Evolutionary conservation across 345 rosid species (phyloP).

Genomic region (Aethionema arabicum): DNA sequence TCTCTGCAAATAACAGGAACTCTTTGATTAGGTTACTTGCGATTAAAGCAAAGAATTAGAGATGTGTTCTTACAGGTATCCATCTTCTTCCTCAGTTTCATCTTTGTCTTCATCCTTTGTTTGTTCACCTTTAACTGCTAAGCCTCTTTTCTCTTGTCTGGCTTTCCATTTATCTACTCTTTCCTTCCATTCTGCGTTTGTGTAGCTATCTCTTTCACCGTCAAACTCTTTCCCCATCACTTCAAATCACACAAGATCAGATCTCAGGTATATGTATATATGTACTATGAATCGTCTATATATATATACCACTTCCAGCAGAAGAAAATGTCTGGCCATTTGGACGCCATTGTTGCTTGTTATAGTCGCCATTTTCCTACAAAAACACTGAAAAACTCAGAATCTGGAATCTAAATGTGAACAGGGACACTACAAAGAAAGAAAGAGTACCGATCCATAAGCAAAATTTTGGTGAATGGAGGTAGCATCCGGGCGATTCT

Average conservation of each 20-base stretch:
- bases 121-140: constrained; percentile 57
- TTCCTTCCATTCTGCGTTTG: constrained; percentile 87
- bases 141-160: constrained; percentile 88
- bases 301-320: constrained; percentile 65
- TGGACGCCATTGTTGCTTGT: constrained; percentile 47
- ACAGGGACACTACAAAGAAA: neutral
- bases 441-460: constrained; percentile 33
- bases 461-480: constrained; percentile 38
- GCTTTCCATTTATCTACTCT: constrained; percentile 91
- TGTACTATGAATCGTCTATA: constrained; percentile 1
- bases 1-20: constrained; percentile 47
- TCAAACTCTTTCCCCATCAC: constrained; percentile 74
- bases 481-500: constrained; percentile 41
- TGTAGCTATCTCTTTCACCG: constrained; percentile 65
- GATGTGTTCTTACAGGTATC: constrained; percentile 51
- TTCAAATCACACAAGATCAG: constrained; percentile 23
- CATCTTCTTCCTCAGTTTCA: constrained; percentile 77
- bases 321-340: constrained; percentile 62
- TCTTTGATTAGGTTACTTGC: constrained; percentile 24
- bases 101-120: constrained; percentile 65
- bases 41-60: neutral
- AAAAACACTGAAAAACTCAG: constrained; percentile 17
- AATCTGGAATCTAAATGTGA: constrained; percentile 11
- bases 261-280: neutral
- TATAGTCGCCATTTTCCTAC: constrained; percentile 72